Conservation (phyloP, 2,329 filamentous ascomycete species). For the Ascochyta koolunga region DNA sequence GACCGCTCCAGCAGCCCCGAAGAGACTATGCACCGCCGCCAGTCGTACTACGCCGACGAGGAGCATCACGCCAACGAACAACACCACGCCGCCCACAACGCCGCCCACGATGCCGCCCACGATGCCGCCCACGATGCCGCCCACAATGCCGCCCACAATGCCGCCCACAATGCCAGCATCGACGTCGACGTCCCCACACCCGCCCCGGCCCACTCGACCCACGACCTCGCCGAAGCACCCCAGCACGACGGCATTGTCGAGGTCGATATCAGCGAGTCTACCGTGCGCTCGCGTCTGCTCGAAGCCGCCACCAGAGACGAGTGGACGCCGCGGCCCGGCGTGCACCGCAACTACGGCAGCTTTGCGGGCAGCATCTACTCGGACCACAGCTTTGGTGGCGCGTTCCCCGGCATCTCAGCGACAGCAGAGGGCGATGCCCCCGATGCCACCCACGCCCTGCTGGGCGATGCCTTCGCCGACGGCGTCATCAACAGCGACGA, state of each 20-base stretch:
- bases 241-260: slow-evolving; percentile 29
- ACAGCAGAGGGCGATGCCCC: slow-evolving; percentile 35
- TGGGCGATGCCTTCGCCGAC: slow-evolving; percentile 54
- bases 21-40: slow-evolving; percentile 40
- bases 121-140: too few species aligned
- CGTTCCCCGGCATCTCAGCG: slow-evolving; percentile 42
- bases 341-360: slow-evolving; percentile 59
- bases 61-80: slow-evolving; percentile 18
- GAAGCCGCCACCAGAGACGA: slow-evolving; percentile 46
- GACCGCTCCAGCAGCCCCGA: slow-evolving; percentile 51
- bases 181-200: slow-evolving; percentile 31
- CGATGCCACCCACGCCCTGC: slow-evolving; percentile 46
- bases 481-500: slow-evolving; percentile 49
- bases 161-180: too few species aligned
- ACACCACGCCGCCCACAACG: too few species aligned
- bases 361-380: slow-evolving; percentile 59
- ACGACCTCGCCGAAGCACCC: slow-evolving; percentile 5
- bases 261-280: slow-evolving; percentile 38
- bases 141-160: too few species aligned
- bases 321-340: slow-evolving; percentile 59
- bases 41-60: slow-evolving; percentile 26
- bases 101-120: too few species aligned
- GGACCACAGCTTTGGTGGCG: slow-evolving; percentile 47
- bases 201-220: slow-evolving; percentile 28
- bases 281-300: slow-evolving; percentile 48